Conservation (phyloP, 108 stramenopile species). For the Skeletonema marinoi region DNA sequence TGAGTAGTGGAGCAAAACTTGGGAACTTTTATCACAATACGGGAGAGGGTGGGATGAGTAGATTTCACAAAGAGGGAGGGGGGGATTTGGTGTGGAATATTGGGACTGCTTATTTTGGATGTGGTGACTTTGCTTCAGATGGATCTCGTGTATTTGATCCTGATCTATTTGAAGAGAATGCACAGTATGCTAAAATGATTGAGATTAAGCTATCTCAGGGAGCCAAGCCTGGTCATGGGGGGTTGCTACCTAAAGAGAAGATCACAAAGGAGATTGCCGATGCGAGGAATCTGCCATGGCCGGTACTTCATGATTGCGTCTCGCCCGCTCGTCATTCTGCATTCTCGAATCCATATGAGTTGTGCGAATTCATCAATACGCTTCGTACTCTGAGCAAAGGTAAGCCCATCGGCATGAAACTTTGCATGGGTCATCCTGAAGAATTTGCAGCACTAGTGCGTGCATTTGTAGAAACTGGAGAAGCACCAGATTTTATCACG, state of each 20-base stretch:
- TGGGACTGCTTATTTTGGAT: constrained; percentile 92
- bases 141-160: constrained; percentile 67
- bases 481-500: constrained; percentile 79
- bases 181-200: constrained; percentile 69
- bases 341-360: constrained; percentile 67
- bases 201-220: constrained; percentile 92
- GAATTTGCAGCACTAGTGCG: constrained; percentile 67
- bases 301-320: constrained; percentile 69
- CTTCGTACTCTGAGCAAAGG: constrained; percentile 75
- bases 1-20: constrained; percentile 73
- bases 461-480: constrained; percentile 65
- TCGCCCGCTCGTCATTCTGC: constrained; percentile 82
- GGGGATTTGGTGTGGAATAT: constrained; percentile 92
- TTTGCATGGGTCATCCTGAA: constrained; percentile 76
- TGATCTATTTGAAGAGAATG: constrained; percentile 59
- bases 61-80: constrained; percentile 69
- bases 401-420: constrained; percentile 87
- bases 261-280: constrained; percentile 79
- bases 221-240: constrained; percentile 91
- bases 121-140: constrained; percentile 53
- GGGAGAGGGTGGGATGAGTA: constrained; percentile 86
- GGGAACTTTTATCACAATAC: constrained; percentile 91
- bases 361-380: constrained; percentile 70
- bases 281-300: constrained; percentile 74
- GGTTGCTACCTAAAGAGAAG: constrained; percentile 83